Base-by-base conservation (phyloP, 2,329 filamentous ascomycete species). In the Aspergillus eucalypticola region DNA sequence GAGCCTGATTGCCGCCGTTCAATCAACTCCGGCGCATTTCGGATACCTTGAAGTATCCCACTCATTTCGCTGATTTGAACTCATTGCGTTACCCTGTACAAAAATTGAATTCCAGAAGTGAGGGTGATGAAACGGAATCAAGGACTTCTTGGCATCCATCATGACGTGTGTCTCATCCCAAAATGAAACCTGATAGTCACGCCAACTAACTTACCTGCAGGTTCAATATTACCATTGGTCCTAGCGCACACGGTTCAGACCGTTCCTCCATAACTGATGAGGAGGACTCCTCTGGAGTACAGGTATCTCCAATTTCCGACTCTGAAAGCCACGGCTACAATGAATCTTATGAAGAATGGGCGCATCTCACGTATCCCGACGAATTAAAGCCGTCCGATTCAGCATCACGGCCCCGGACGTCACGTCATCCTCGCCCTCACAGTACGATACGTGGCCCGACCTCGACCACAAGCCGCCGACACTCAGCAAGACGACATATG, bases 321-420 rank as follows among this genome's bases (percentile, higher is more conserved):
- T 66, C 69, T 27, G 76, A 73, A 58, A 79, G 77, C 64, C 75
- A 78, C 71, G 76, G 72, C 50, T 76, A 75, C 60, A 69, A 71
- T 38, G 75, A 76, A 42, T 56, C 65, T 29, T 75, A 76, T 63
- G 73, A 75, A 63, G 73, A 74, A 58, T 79, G 77, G 76, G 71
- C 70, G 38, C 71, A 75, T 64, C 64, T 79, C 54, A 60, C 73
- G 56, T 81, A 78, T 61, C 78, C 78, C 15, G 75, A 78, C 67
- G 80, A 82, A 69, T 62, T 81, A 66, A 79, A 80, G 66, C 76
- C 78, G 55, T 79, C 78, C 60, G 79, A 81, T 71, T 80, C 78
- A 52, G 77, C 78, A 46, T 79, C 78, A 63, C 72, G 78, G 64
- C 74, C 76, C 61, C 74, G 76, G 61, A 73, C 74, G 54, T 75